Evolutionary conservation across 2,329 filamentous ascomycete species (phyloP).

Genomic region (Dendryphion nanum): DNA sequence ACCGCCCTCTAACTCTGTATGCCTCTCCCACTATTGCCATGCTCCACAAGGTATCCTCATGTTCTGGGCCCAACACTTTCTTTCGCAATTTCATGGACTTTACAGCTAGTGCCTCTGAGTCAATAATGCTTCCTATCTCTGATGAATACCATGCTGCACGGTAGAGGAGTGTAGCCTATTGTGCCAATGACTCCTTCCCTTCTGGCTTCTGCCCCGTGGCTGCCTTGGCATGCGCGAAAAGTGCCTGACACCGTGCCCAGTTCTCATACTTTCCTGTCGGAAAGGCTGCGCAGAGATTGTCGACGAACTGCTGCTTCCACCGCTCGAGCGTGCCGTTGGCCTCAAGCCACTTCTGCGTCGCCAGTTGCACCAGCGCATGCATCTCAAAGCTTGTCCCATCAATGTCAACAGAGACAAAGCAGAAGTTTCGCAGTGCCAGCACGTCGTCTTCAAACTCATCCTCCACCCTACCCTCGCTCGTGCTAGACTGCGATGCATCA

Average conservation of each 20-base stretch:
- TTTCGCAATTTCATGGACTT: slow-evolving; percentile 4
- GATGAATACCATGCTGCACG: slow-evolving; percentile 7
- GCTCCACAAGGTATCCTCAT: slow-evolving; percentile 2
- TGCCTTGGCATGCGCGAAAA: slow-evolving; percentile 30
- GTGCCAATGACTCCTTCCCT: not conserved
- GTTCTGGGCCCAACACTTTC: slow-evolving; percentile 5
- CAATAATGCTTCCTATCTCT: slow-evolving; percentile 1
- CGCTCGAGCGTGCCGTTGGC: slow-evolving; percentile 16
- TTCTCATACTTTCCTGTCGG: slow-evolving; percentile 30
- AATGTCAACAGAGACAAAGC: slow-evolving; percentile 29
- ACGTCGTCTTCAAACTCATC: slow-evolving; percentile 30
- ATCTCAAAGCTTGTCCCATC: slow-evolving; percentile 38
- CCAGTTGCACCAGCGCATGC: slow-evolving; percentile 45
- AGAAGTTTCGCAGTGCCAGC: slow-evolving; percentile 35
- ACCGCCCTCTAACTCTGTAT: slow-evolving; percentile 2
- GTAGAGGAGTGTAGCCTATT: slow-evolving; percentile 5
- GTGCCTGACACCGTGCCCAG: slow-evolving; percentile 29
- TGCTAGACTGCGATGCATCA: slow-evolving; percentile 5
- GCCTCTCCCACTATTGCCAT: slow-evolving; percentile 2
- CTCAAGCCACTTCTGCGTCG: slow-evolving; percentile 15
- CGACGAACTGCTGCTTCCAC: slow-evolving; percentile 30
- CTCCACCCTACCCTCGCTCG: no score
- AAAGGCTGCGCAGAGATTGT: slow-evolving; percentile 21
- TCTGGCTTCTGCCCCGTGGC: slow-evolving; percentile 1
- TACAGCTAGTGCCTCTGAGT: slow-evolving; percentile 2